phyloP scores from a whole-genome alignment of 176 grass and related monocot genomes.

The Ensete glaucum region DNA sequence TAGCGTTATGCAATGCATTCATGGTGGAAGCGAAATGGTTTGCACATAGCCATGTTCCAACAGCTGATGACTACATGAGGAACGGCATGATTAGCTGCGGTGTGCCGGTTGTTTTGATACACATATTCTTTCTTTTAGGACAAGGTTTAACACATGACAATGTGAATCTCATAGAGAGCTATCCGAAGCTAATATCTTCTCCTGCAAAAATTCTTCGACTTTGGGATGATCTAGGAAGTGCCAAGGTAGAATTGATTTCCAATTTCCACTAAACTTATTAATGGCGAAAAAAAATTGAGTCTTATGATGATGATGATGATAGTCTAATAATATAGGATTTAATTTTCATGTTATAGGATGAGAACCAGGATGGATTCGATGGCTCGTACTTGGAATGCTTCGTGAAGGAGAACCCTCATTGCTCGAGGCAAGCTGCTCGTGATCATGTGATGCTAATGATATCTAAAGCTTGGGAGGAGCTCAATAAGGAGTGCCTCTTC shows the following conservation, averaged over 20 bases:
- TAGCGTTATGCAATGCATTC: constrained; percentile 45
- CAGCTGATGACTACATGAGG: constrained; percentile 32
- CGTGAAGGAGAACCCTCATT: constrained; percentile 42
- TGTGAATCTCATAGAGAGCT: not conserved
- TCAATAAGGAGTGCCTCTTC: constrained; percentile 43
- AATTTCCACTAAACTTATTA: not conserved
- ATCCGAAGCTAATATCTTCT: constrained; percentile 21
- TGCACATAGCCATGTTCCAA: constrained; percentile 19
- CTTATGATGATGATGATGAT: too few relatives aligned
- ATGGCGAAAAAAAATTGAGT: too few relatives aligned
- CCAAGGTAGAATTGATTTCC: constrained; percentile 18
- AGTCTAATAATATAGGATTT: too few relatives aligned
- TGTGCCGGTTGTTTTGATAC: constrained; percentile 5
- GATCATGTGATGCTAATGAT: constrained; percentile 34
- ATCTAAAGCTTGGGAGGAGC: constrained; percentile 41
- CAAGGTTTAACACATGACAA: constrained; percentile 3
- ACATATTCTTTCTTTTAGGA: constrained; percentile 33
- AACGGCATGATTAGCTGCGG: constrained; percentile 41
- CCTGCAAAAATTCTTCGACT: constrained; percentile 52
- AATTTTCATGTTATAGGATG: constrained; percentile 30
- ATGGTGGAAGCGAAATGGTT: constrained; percentile 55
- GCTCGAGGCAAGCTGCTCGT: not conserved
- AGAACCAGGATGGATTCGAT: constrained; percentile 48
- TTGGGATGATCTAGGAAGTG: constrained; percentile 60
- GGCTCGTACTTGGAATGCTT: constrained; percentile 48